These are phyloP conservation scores for Zychaea mexicana DNA, from an alignment of 371 early-diverging fungal genomes.

Conservation along the genomic window DNA sequence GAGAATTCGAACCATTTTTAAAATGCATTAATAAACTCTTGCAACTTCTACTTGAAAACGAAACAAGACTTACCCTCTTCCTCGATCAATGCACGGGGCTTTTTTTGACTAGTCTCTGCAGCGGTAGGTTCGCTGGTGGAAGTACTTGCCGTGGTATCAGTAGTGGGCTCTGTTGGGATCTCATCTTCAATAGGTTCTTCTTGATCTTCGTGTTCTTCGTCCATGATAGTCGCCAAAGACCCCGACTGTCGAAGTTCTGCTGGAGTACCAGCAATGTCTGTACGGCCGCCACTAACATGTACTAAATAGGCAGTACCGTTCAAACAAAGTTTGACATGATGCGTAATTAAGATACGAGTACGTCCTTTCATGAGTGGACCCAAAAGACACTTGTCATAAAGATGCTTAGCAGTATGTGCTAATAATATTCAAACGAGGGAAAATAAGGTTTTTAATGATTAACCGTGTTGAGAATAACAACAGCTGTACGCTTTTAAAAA, in stretches of 20 bases:
- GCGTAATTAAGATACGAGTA: slow-evolving; percentile 88
- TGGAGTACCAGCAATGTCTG: slow-evolving; percentile 42
- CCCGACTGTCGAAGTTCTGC: slow-evolving; percentile 49
- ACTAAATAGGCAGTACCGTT: slow-evolving; percentile 66
- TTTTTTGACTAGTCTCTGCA: slow-evolving; percentile 12
- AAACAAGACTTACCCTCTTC: slow-evolving; percentile 32
- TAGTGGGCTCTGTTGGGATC: neutral
- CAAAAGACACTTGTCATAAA: slow-evolving; percentile 71
- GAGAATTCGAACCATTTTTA: neutral
- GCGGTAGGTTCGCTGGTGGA: neutral
- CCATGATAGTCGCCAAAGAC: slow-evolving; percentile 32
- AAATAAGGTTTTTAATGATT: too few relatives aligned
- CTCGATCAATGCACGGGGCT: slow-evolving; percentile 34
- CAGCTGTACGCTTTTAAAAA: neutral
- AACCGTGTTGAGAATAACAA: too few relatives aligned
- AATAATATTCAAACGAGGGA: neutral
- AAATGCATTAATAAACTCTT: too few relatives aligned
- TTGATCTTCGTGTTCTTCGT: slow-evolving; percentile 43
- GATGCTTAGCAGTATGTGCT: slow-evolving; percentile 87
- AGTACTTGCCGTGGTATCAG: neutral
- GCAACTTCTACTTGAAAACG: too few relatives aligned
- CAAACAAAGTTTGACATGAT: slow-evolving; percentile 82
- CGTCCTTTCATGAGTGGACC: slow-evolving; percentile 74
- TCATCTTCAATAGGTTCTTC: slow-evolving; percentile 26
- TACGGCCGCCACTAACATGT: slow-evolving; percentile 61